Evolutionary conservation across 768 basidiomycete species (phyloP).

Genomic region (Hydnum rufescens): DNA sequence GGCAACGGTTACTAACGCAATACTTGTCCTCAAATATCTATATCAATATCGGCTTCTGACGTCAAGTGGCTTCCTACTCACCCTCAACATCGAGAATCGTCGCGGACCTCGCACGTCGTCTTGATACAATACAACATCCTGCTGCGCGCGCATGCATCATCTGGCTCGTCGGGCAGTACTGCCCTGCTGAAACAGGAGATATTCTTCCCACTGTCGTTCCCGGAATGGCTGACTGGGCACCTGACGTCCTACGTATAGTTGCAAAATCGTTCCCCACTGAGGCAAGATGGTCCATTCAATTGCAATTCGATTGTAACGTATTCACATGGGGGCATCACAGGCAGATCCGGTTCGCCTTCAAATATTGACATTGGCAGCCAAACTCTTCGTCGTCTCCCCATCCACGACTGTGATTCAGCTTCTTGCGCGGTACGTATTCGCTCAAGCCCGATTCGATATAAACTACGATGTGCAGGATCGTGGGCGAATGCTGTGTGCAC

Average conservation of each 20-base stretch:
- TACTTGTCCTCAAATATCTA: conserved; percentile 68
- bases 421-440: conserved; percentile 53
- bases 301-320: neutral
- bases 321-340: conserved; percentile 20
- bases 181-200: conserved; percentile 22
- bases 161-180: conserved; percentile 88
- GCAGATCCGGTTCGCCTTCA: conserved; percentile 57
- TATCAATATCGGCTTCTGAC: conserved; percentile 38
- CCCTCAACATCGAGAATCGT: conserved; percentile 36
- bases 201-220: conserved; percentile 10
- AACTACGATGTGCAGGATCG: conserved; percentile 87
- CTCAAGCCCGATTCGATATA: conserved; percentile 69
- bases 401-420: conserved; percentile 21
- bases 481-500: conserved; percentile 51
- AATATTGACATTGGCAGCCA: conserved; percentile 66
- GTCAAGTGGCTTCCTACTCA: neutral
- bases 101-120: conserved; percentile 50
- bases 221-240: conserved; percentile 45
- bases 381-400: conserved; percentile 52
- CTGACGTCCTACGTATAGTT: conserved; percentile 70
- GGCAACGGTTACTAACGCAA: conserved; percentile 54
- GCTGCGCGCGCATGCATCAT: conserved; percentile 72
- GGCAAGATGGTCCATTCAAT: conserved; percentile 22
- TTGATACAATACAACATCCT: conserved; percentile 63
- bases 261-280: conserved; percentile 55